Evolutionary conservation across 495 filamentous ascomycete genomes (phyloP), one percentile per base, ranked within the genome.

Genomic region (Staphylotrichum longicolle): DNA sequence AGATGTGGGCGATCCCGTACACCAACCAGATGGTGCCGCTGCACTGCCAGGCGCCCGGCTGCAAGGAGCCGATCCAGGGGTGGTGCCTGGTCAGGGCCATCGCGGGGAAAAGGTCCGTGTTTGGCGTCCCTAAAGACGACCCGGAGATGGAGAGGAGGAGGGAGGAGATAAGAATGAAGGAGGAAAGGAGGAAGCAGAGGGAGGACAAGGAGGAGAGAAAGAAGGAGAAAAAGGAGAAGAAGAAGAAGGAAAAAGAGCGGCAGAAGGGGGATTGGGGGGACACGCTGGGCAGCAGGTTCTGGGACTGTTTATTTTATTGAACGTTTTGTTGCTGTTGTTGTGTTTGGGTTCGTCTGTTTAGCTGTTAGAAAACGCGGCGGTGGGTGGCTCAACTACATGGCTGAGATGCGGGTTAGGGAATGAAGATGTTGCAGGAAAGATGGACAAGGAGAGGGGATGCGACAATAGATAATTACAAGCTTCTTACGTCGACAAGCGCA

Each of bases 11-110:
- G 8, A 20, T 12, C 3, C 51, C 51, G 8, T 55, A 54, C 52
- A 44, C 4, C 0, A 39, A 12, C 20, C 34, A 15, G 5, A n/a
- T 27, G 20, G 20, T 27, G 20, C 20, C 20, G 20, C 27, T 62
- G 39, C 57, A 47, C 54, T 63, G 60, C 33, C 54, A 57, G 39
- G 46, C 47, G 9, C 12, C 27, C 4, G 46, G 53, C 0, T 63
- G 60, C 15, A 47, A 54, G 3, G 7, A 14, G 40, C 27, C 3
- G 35, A 45, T 58, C 3, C 44, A 53, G 37, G 39, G 14, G 2
- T 63, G 60, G 60, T 50, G 46, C 3, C 20, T 37, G 10, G 54
- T 47, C n/a, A 40, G 40, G 47, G 48, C 47, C 9, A 7, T 20
- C 0, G 2, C 4, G 32, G 4, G 10, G 30, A n/a, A 7, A 30